A percentile compares a stretch with the other conserved stretches of the same genome.
These are phyloP conservation scores for Ottelia alismoides DNA, from an alignment of 106 monocot genomes.

Conservation along the genomic window DNA sequence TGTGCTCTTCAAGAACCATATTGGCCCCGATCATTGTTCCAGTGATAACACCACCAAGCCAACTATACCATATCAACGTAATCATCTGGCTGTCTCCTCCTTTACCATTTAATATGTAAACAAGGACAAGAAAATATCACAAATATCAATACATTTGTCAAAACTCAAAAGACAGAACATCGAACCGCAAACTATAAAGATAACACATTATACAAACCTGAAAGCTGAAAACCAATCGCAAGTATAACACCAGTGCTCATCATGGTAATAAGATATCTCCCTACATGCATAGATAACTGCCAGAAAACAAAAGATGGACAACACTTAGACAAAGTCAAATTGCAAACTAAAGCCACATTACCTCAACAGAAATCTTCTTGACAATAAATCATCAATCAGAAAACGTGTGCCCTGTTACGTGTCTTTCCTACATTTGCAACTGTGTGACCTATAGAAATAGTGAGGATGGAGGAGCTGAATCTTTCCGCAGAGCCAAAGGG, in stretches of 20 bases:
- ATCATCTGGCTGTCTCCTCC: conserved; percentile 88
- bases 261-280: conserved; percentile 89
- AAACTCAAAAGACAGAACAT: conserved; percentile 5
- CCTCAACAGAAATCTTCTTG: too few relatives aligned
- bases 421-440: too few relatives aligned
- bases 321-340: not conserved
- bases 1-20: conserved; percentile 85
- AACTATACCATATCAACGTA: conserved; percentile 96
- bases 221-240: conserved; percentile 80
- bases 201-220: conserved; percentile 33
- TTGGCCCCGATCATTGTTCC: conserved; percentile 97
- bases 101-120: conserved; percentile 11
- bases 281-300: conserved; percentile 59
- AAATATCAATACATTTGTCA: too few relatives aligned
- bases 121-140: not conserved
- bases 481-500: too few relatives aligned
- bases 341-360: too few relatives aligned
- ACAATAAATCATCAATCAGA: too few relatives aligned
- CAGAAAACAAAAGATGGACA: not conserved
- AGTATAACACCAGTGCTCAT: conserved; percentile 95
- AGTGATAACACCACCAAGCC: conserved; percentile 92
- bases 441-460: too few relatives aligned
- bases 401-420: too few relatives aligned
- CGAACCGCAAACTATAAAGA: not conserved
- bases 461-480: too few relatives aligned